These are phyloP conservation scores for Trypanosomatidae sp. DNA, from an alignment of 208 protist species.

Conservation along the genomic window DNA sequence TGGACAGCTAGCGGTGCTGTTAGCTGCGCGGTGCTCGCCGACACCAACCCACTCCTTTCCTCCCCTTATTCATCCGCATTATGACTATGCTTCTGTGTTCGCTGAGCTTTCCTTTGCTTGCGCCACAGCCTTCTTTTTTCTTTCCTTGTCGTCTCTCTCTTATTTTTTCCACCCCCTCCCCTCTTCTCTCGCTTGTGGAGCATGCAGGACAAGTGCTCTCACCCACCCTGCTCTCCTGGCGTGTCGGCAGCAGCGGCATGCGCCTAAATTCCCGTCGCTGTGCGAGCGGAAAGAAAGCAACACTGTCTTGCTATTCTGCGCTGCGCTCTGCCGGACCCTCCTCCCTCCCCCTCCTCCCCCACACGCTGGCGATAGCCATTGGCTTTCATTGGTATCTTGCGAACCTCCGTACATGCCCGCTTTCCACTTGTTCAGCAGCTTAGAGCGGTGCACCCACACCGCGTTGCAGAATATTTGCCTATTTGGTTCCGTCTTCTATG, in stretches of 20 bases:
- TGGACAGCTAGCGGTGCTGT: constrained; percentile 23
- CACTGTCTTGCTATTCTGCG: not conserved
- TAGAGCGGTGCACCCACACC: not conserved
- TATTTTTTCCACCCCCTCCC: not conserved
- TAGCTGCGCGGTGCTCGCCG: not conserved
- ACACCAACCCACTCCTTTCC: not conserved
- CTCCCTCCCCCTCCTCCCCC: not conserved
- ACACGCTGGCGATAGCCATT: not conserved
- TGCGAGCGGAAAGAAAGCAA: not conserved
- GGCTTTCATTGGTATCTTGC: not conserved
- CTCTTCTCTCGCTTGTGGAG: not conserved
- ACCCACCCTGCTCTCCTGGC: not conserved
- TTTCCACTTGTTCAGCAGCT: not conserved
- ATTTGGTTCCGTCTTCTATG: not conserved
- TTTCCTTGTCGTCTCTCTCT: not conserved
- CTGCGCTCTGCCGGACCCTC: not conserved
- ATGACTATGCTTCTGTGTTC: not conserved
- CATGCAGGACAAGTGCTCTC: not conserved
- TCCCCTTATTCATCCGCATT: not conserved
- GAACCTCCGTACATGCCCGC: not conserved
- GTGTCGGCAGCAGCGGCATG: not conserved
- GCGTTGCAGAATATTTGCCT: not conserved
- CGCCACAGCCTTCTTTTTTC: not conserved
- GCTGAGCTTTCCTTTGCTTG: not conserved
- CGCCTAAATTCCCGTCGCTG: not conserved